Base-by-base conservation (phyloP, 2,329 filamentous ascomycete species). In the Fonsecaea nubica region DNA sequence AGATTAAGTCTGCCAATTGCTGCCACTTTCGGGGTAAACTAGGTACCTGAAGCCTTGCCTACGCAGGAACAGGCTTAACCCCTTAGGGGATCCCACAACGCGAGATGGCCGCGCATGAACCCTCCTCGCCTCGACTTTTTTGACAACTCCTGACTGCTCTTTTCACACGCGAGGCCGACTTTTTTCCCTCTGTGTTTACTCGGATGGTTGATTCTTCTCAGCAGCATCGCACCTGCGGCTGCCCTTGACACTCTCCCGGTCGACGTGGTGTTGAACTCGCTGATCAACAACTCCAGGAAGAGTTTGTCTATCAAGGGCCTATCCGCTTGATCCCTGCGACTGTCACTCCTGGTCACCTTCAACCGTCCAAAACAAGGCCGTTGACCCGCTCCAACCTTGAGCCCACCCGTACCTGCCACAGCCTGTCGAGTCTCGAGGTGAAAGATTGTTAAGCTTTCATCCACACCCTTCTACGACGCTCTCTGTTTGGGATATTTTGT, bases 1-100 rank as follows among this genome's bases (percentile, higher is more conserved):
- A 62, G 52, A 62, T 62, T 62, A 56, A 62, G 13, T 55, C 60
- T 56, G 52, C 60, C 60, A 62, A 62, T 62, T 62, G 21, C 50
- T 62, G 52, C 50, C 30, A 36, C 50, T 35, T 38, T 56, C 33
- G 42, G 35, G 50, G 50, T 61, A 21, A 33, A 33, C 53, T 18
- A 50, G 45, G 45, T 50, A 50, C 45, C 45, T 50, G 45, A 50
- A 50, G 45, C 45, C 45, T 50, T 50, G 45, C 45, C 21, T 50
- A 21, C 2, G 45, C 12, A 50, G 45, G 18, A 36, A 18, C 33
- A 32, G 58, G 45, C 36, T 42, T 54, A 61, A 54, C 58, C 32
- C 13, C 8, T 61, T 61, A 30, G 18, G 58, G 45, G 58, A 35
- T 61, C 45, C 58, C 21, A 50, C 60, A 45, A 62, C 60, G 60